Conservation (phyloP, 352 stramenopile genomes). For the Aphanomyces euteiches region DNA sequence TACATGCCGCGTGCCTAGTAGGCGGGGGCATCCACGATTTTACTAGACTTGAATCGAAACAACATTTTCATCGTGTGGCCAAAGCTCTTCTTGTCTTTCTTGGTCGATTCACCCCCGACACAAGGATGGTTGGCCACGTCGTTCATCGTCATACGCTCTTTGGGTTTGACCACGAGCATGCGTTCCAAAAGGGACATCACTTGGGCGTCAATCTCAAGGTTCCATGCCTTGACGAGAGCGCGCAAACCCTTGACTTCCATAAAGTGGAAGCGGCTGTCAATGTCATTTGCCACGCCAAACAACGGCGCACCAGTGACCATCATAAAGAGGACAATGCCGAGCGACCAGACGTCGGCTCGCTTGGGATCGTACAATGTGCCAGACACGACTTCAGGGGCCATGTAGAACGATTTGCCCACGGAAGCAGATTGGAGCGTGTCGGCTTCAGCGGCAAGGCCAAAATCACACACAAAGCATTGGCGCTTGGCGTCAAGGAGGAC, state of each 20-base stretch:
- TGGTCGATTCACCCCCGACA: background rate
- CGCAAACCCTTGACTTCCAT: conserved; percentile 46
- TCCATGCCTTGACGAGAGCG: conserved; percentile 68
- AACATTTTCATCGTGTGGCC: background rate
- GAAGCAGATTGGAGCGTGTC: background rate
- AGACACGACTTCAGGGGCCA: conserved; percentile 28
- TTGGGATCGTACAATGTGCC: conserved; percentile 21
- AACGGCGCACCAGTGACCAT: conserved; percentile 26
- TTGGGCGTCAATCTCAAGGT: conserved; percentile 38
- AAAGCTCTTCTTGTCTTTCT: background rate
- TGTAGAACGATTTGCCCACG: conserved; percentile 31
- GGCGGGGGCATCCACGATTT: background rate
- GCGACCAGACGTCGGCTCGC: conserved; percentile 28
- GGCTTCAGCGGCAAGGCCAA: conserved; percentile 43
- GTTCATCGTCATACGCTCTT: conserved; percentile 49
- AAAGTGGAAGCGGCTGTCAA: conserved; percentile 4
- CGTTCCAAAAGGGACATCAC: conserved; percentile 69
- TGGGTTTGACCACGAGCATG: conserved; percentile 66
- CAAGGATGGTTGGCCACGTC: conserved; percentile 64
- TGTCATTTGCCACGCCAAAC: conserved; percentile 5
- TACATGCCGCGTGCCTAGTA: background rate
- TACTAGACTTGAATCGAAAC: background rate
- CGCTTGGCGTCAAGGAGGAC: conserved; percentile 60
- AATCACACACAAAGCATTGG: conserved; percentile 56
- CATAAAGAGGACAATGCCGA: conserved; percentile 32